These are phyloP conservation scores for Eragrostis nindensis DNA, from an alignment of 176 grass and related monocot genomes.

Conservation along the genomic window DNA sequence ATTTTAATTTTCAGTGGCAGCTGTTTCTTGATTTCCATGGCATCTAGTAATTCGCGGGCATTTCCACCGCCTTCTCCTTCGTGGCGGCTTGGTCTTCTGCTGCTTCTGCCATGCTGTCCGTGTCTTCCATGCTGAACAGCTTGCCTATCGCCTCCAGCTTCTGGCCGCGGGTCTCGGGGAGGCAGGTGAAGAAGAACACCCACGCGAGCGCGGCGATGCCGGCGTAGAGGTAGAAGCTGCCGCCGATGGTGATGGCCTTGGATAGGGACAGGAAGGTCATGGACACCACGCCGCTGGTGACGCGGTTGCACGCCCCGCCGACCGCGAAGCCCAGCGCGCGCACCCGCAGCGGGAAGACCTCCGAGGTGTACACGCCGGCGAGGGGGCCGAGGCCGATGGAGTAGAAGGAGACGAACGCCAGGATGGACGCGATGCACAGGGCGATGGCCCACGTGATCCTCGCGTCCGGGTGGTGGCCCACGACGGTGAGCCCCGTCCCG, in stretches of 20 bases:
- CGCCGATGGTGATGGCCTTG: conserved; percentile 76
- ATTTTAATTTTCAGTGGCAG: too few relatives aligned
- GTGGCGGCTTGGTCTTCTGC: background rate
- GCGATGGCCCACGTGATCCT: conserved; percentile 48
- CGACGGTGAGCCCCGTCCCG: conserved; percentile 48
- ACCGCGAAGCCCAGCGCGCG: conserved; percentile 61
- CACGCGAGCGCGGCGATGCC: conserved; percentile 41
- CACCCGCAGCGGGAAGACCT: conserved; percentile 65
- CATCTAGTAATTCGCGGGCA: conserved; percentile 19
- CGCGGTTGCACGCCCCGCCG: conserved; percentile 51
- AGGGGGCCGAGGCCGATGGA: conserved; percentile 69
- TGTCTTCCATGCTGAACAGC: conserved; percentile 48
- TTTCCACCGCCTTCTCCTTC: conserved; percentile 32
- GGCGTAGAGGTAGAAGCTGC: conserved; percentile 68
- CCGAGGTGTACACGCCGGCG: conserved; percentile 55
- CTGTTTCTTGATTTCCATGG: background rate
- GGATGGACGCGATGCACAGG: conserved; percentile 49
- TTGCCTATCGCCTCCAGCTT: conserved; percentile 61
- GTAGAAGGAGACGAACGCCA: conserved; percentile 67
- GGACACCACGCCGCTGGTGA: conserved; percentile 64
- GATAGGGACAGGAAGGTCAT: conserved; percentile 74
- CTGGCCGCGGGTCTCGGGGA: conserved; percentile 68
- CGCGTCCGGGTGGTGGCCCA: conserved; percentile 33
- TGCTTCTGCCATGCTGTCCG: conserved; percentile 13
- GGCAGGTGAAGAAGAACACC: conserved; percentile 59